These are phyloP conservation scores for Pseudogymnoascus sp. DNA, from an alignment of 2,329 filamentous ascomycete genomes.

Conservation along the genomic window DNA sequence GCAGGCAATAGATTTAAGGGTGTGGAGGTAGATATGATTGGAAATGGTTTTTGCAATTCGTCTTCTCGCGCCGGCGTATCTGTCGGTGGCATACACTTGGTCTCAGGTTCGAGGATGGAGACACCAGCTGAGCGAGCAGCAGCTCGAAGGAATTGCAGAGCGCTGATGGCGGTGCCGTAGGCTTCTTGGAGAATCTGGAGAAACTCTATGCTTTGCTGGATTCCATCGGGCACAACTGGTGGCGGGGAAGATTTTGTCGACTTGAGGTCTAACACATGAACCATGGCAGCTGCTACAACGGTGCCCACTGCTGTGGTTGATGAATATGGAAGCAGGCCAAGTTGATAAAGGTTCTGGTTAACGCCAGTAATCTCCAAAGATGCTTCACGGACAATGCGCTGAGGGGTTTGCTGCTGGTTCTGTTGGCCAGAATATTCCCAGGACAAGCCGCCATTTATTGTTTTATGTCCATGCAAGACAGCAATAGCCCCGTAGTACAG, in stretches of 20 bases:
- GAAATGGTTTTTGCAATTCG: neutral
- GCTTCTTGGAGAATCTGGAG: neutral
- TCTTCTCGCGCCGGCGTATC: neutral
- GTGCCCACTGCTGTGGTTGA: neutral
- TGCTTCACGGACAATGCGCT: neutral
- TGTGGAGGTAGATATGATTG: neutral
- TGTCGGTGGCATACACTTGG: neutral
- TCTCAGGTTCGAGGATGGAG: neutral
- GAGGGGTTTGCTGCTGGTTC: neutral
- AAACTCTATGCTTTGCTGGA: neutral
- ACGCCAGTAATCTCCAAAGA: neutral
- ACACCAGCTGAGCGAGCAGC: neutral
- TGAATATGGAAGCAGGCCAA: neutral
- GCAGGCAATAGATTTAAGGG: neutral
- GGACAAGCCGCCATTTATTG: neutral
- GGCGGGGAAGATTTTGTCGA: neutral
- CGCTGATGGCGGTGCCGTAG: neutral
- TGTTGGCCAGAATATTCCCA: neutral
- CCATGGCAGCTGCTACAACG: neutral
- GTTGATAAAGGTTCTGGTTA: neutral
- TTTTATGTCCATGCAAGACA: slow-evolving; percentile 3
- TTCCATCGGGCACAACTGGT: neutral
- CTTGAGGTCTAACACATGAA: neutral
- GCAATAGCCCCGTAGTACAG: neutral
- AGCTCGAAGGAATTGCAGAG: neutral